Conservation (phyloP, 2,329 filamentous ascomycete species). For the Ophiostoma fasciatum region DNA sequence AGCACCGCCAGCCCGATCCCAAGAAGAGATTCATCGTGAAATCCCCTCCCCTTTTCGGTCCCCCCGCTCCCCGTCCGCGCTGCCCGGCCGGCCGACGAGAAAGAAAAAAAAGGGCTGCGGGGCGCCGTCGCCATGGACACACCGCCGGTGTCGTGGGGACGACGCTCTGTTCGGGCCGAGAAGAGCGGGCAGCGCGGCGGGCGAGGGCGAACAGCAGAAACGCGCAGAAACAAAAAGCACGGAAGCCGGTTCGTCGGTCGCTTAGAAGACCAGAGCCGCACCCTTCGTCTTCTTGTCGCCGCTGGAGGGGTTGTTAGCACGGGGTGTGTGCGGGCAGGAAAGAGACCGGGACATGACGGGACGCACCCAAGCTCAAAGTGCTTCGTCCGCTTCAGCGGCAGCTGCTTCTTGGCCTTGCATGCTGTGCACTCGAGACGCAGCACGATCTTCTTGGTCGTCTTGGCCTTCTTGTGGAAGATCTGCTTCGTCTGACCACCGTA, state of each 20-base stretch:
- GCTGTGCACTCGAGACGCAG: constrained; percentile 91
- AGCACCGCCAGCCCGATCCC: too few species aligned
- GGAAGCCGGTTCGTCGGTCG: constrained; percentile 28
- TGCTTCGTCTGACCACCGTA: constrained; percentile 99
- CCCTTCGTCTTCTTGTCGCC: constrained; percentile 99
- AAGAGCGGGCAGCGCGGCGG: too few species aligned
- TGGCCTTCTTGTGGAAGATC: constrained; percentile 99
- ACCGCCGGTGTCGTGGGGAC: too few species aligned
- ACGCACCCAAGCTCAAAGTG: constrained; percentile 99
- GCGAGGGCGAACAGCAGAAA: not conserved
- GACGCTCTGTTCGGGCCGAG: too few species aligned
- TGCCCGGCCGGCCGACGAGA: too few species aligned
- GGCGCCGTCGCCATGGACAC: too few species aligned
- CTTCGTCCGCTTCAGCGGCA: constrained; percentile 99
- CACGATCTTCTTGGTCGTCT: constrained; percentile 99
- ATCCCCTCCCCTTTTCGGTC: too few species aligned
- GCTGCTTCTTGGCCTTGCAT: constrained; percentile 98
- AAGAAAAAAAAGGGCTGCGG: too few species aligned
- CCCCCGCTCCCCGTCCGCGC: too few species aligned
- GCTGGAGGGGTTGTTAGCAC: constrained; percentile 42
- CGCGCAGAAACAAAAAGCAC: constrained; percentile 2
- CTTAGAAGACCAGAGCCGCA: constrained; percentile 98
- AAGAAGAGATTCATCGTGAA: too few species aligned
- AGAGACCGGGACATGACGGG: constrained; percentile 4
- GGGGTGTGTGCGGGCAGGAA: not conserved